These are phyloP conservation scores for Capsicum rhomboideum DNA, from an alignment of 257 asterid species.

Conservation along the genomic window DNA sequence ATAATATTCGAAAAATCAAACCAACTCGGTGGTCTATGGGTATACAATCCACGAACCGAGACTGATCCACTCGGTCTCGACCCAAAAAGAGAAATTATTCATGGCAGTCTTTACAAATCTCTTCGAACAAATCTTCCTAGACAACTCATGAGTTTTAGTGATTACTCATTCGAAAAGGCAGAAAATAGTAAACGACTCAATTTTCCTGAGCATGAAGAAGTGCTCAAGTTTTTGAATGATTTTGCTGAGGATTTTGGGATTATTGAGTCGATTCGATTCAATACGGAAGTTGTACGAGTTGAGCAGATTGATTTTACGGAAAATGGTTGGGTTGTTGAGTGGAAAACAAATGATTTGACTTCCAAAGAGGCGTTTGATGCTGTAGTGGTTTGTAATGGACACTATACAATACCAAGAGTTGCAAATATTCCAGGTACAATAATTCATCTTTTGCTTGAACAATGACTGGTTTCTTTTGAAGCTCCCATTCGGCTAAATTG, in stretches of 20 bases:
- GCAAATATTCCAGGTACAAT: constrained; percentile 20
- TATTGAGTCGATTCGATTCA: constrained; percentile 31
- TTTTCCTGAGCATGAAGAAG: constrained; percentile 48
- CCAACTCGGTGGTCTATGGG: constrained; percentile 52
- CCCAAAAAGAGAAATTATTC: constrained; percentile 13
- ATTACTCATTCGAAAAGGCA: neutral
- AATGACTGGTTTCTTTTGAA: too few relatives aligned
- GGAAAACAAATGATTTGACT: neutral
- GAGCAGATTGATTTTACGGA: constrained; percentile 8
- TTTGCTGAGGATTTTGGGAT: constrained; percentile 34
- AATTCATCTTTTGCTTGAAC: neutral
- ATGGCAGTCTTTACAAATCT: neutral
- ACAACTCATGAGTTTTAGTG: constrained; percentile 6
- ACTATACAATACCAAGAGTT: constrained; percentile 12
- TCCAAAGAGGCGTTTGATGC: constrained; percentile 29
- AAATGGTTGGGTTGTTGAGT: constrained; percentile 37
- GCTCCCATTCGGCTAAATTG: too few relatives aligned
- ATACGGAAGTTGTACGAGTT: constrained; percentile 38
- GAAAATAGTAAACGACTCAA: neutral
- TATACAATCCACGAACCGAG: constrained; percentile 36
- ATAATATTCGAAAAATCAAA: constrained; percentile 34
- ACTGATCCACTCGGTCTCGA: constrained; percentile 45
- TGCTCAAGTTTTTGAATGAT: constrained; percentile 34
- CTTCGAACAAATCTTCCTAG: constrained; percentile 5
- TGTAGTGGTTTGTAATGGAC: constrained; percentile 25